Percentiles rank a stretch among this genome's conserved stretches.
Evolutionary conservation across 2,329 filamentous ascomycete genomes (phyloP).

Genomic region (Colletotrichum tropicicola): DNA sequence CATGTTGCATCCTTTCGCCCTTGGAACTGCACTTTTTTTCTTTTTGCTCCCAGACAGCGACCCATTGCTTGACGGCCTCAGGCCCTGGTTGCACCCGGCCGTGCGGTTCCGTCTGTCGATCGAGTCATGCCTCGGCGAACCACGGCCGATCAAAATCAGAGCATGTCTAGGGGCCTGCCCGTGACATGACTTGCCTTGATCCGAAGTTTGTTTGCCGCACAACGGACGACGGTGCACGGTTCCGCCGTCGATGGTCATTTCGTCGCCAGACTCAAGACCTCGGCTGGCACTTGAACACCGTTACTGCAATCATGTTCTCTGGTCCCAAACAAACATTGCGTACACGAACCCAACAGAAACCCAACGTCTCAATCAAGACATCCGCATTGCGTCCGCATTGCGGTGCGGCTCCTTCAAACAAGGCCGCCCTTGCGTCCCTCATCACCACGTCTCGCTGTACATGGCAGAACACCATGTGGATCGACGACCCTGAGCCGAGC

Average conservation of each 20-base stretch:
- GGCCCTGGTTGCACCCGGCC: neutral
- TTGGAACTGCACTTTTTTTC: neutral
- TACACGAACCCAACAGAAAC: neutral
- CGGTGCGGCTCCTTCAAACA: neutral
- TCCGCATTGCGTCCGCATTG: neutral
- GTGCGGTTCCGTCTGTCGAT: neutral
- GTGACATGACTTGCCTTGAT: slow-evolving; percentile 4
- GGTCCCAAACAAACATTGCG: neutral
- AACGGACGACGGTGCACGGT: slow-evolving; percentile 7
- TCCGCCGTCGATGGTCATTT: slow-evolving; percentile 1
- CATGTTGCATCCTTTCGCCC: neutral
- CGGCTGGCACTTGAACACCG: neutral
- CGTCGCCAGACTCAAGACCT: neutral
- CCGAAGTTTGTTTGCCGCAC: slow-evolving; percentile 7
- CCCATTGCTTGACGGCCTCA: neutral
- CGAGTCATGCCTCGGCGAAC: slow-evolving; percentile 15
- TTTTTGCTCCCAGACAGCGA: neutral
- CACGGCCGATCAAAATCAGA: slow-evolving; percentile 12
- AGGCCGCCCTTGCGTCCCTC: neutral
- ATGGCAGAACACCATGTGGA: neutral
- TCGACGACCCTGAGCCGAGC: neutral
- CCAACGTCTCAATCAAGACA: neutral
- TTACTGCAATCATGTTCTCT: neutral
- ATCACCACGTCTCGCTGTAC: neutral
- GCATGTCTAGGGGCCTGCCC: neutral